Conservation (phyloP, 2,329 filamentous ascomycete species). For the Colletotrichum scovillei region DNA sequence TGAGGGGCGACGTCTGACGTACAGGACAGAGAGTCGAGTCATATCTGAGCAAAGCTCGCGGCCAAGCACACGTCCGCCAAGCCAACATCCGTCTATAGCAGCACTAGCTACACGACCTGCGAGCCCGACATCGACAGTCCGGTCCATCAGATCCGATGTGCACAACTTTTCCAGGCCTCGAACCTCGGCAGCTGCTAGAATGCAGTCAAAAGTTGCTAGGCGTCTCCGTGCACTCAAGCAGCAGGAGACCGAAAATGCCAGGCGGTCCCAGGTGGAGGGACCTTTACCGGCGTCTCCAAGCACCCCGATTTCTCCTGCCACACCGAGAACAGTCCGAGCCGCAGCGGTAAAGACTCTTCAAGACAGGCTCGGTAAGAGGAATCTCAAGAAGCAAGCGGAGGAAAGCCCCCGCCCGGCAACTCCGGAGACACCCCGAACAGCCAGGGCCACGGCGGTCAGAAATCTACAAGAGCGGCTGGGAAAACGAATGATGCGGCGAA, state of each 20-base stretch:
- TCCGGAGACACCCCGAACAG: not conserved
- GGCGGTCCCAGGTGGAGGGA: not conserved
- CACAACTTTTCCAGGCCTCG: slow-evolving; percentile 31
- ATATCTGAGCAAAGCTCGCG: not conserved
- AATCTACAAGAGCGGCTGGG: slow-evolving; percentile 16
- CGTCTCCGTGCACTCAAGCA: slow-evolving; percentile 5
- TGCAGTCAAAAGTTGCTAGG: slow-evolving; percentile 23
- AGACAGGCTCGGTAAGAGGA: slow-evolving; percentile 14
- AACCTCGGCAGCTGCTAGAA: slow-evolving; percentile 26
- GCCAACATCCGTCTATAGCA: not conserved
- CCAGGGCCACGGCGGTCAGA: slow-evolving; percentile 8
- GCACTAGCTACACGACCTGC: not conserved
- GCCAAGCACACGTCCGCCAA: not conserved
- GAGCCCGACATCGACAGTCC: not conserved
- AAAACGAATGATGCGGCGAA: slow-evolving; percentile 19
- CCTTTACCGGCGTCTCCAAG: not conserved
- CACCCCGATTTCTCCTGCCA: not conserved
- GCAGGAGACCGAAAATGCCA: not conserved
- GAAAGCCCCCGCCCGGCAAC: not conserved
- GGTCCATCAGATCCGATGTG: not conserved
- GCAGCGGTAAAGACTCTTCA: slow-evolving; percentile 18
- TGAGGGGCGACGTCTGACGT: not conserved
- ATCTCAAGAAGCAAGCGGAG: not conserved
- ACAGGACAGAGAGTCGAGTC: not conserved
- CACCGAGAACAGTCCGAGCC: slow-evolving; percentile 2